Evolutionary conservation across 139 green algal genomes (phyloP).

Genomic region (Chlorella sp.): DNA sequence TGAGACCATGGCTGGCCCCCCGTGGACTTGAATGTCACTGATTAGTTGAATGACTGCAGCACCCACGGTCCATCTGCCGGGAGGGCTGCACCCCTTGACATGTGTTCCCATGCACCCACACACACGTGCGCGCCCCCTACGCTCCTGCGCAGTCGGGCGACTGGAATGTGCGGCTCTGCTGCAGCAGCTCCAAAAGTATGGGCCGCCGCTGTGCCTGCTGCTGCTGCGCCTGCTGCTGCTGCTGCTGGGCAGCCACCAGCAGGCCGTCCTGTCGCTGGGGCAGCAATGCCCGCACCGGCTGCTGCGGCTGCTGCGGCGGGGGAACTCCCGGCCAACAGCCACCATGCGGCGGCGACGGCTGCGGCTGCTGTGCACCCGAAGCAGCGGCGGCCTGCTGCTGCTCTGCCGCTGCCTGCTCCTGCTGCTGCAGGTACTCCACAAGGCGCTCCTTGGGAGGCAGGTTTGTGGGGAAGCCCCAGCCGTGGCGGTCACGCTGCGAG

Average conservation of each 20-base stretch:
- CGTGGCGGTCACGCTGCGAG: not conserved
- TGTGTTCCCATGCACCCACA: too few species aligned
- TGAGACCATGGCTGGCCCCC: too few species aligned
- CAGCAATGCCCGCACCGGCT: not conserved
- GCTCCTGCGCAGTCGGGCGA: slow-evolving; percentile 23
- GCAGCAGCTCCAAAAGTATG: slow-evolving; percentile 25
- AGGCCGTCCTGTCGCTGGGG: not conserved
- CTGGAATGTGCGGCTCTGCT: slow-evolving; percentile 34
- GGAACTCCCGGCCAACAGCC: not conserved
- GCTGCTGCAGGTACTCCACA: not conserved
- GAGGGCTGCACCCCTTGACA: too few species aligned
- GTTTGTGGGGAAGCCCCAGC: slow-evolving; percentile 30
- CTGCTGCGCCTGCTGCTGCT: too few species aligned
- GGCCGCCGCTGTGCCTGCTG: slow-evolving; percentile 11
- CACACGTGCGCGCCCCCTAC: too few species aligned
- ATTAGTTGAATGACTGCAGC: too few species aligned
- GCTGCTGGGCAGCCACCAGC: not conserved
- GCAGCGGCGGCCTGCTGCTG: not conserved
- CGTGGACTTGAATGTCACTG: too few species aligned
- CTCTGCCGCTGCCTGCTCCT: not conserved
- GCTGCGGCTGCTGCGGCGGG: not conserved
- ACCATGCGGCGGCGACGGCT: not conserved
- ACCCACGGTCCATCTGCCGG: too few species aligned
- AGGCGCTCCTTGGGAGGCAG: slow-evolving; percentile 9
- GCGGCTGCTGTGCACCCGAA: not conserved